phyloP scores from a whole-genome alignment of 306 rosid species.

The Carpinus viminea region DNA sequence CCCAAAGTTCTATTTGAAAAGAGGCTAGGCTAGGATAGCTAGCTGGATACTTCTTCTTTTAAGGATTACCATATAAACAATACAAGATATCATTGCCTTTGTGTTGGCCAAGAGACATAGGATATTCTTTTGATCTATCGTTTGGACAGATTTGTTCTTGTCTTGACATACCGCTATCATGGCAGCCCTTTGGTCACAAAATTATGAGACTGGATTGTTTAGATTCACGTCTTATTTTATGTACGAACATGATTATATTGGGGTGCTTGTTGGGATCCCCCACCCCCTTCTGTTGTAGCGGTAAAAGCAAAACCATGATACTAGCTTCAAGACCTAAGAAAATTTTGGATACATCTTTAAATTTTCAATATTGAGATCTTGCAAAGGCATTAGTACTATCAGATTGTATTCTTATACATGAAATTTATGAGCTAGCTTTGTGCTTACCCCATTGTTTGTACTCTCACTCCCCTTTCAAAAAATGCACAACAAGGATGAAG shows the following conservation, averaged over 20 bases:
- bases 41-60: not conserved
- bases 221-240: too few relatives aligned
- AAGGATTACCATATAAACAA: not conserved
- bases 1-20: not conserved
- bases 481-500: not conserved
- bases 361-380: too few relatives aligned
- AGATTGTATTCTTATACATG: not conserved
- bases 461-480: not conserved
- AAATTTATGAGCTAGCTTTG: not conserved
- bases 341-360: too few relatives aligned
- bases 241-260: too few relatives aligned
- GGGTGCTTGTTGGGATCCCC: too few relatives aligned
- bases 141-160: not conserved
- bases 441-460: too few relatives aligned
- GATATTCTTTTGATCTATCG: not conserved
- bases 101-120: constrained; percentile 26
- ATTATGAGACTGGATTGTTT: too few relatives aligned
- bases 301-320: not conserved
- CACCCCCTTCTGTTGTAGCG: too few relatives aligned
- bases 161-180: too few relatives aligned
- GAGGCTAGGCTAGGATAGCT: not conserved
- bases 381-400: not conserved
- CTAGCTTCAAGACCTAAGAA: not conserved
- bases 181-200: too few relatives aligned
- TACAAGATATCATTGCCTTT: not conserved